Evolutionary conservation across 2,329 filamentous ascomycete genomes (phyloP), one percentile per base, ranked within the genome.

Genomic region (Chaetomiaceae sp.): DNA sequence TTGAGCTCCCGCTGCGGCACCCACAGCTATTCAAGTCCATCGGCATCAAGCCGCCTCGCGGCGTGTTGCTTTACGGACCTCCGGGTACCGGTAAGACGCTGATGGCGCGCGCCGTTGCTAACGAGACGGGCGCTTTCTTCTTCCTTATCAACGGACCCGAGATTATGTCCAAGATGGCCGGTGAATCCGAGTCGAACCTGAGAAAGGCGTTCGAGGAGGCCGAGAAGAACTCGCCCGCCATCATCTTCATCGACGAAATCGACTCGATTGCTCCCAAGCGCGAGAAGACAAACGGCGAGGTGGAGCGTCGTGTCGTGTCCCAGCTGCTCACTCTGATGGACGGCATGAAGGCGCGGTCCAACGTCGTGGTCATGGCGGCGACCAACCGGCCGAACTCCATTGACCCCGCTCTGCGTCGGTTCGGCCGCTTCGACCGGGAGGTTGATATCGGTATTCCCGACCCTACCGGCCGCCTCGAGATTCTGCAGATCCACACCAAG

Each of bases 101-200:
- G 59, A 97, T 97, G 93, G 93, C 93, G 63, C 88, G 93, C 70
- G 93, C 93, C 54, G 93, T 98, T 47, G 93, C 93, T 70, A 97
- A 97, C 72, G 93, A 97, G 77, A 97, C 93, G 27, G 93, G 93
- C 61, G 91, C 91, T 39, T 97, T 97, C 76, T 98, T 98, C 76
- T 97, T 98, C 82, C 73, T 97, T 54, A 97, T 98, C 80, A 97
- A 97, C 71, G 91, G 93, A 56, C 93, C 93, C 42, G 93, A 97
- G 69, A 97, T 98, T 74, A 97, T 98, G 93, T 96, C 91, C 49
- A 97, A 97, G 81, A 97, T 97, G 93, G 93, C 93, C 50, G 93
- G 93, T 80, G 93, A 98, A 71, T 97, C 93, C 49, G 93, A 97
- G 70, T 97, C 91, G 50, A 97, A 97, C 69, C 72, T 98, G 58